Base-by-base conservation (phyloP, 2,329 filamentous ascomycete species). In the Periconia macrospinosa region DNA sequence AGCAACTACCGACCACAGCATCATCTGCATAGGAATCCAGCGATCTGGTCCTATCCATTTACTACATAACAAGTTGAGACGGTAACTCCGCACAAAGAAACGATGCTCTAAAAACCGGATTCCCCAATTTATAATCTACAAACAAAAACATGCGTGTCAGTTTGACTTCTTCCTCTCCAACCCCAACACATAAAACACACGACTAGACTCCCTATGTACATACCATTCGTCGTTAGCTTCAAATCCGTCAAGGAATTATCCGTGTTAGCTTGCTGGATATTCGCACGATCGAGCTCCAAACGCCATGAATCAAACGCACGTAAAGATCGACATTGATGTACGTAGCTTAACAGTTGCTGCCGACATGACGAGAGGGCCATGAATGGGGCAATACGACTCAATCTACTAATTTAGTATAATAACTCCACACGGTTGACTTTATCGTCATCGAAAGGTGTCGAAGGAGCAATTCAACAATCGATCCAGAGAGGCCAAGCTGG, bases 221-320 rank as follows among this genome's bases (percentile, higher is more conserved):
- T 52, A 61, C 58, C 63, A 53, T 67, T 65, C 2, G 64, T 66
- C 19, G 55, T 67, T 41, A 67, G 23, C 27, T 51, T 23, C 20
- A 67, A 47, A 33, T 67, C 57, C 2, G 53, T 49, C 3, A 68
- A 54, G 30, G 67, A 62, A 45, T 64, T 60, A 42, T 68, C 62
- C 1, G 65, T 62, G 15, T 58, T 52, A 1, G 62, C 65, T 48
- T 68, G 65, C 11, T 30, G 15, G 19, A 66, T 53, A 41, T 67
- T 66, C n/a, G 46, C 37, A 1, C 63, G 55, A 30, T 67, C 63
- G 8, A 83, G 69, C 55, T 84, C 80, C 27, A 84, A 74, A 0
- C n/a, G 77, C 73, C 61, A 80, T 78, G 58, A 81, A 81, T 75
- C 79, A 79, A 53, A 81, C 60, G 33, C 80, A 80, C 54, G 71